Conservation (phyloP, 2,329 filamentous ascomycete genomes). For the Sclerotinia glacialis region DNA sequence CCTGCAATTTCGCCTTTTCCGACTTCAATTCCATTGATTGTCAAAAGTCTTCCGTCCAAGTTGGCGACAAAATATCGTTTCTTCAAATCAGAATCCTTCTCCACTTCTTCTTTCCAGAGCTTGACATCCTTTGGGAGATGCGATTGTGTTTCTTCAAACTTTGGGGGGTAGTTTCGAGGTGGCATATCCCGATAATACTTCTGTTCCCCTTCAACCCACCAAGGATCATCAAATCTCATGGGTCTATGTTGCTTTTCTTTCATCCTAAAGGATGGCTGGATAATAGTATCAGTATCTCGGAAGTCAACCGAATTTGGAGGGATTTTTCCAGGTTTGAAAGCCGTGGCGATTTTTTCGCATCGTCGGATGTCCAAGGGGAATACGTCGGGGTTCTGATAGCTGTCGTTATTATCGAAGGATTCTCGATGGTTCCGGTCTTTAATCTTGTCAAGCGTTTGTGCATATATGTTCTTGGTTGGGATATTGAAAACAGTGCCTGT, state of each 20-base stretch:
- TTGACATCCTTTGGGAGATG: constrained; percentile 27
- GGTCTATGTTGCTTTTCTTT: constrained; percentile 12
- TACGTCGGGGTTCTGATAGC: constrained; percentile 20
- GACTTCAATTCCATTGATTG: constrained; percentile 35
- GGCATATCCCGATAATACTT: constrained; percentile 27
- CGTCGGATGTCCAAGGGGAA: constrained; percentile 38
- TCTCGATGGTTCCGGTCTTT: neutral
- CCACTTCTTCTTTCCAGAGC: constrained; percentile 30
- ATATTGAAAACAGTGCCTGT: constrained; percentile 37
- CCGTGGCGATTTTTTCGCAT: constrained; percentile 4
- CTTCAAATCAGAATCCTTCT: constrained; percentile 26
- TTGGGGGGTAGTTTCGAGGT: constrained; percentile 28
- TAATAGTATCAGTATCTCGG: neutral
- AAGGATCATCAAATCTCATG: constrained; percentile 31
- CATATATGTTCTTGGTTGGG: constrained; percentile 25
- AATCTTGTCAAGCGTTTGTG: neutral
- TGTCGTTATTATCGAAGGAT: neutral
- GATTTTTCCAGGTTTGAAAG: neutral
- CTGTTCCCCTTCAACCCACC: constrained; percentile 32
- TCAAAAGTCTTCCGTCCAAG: constrained; percentile 30
- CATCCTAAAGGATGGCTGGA: constrained; percentile 11
- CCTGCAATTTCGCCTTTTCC: constrained; percentile 35
- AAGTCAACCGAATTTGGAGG: neutral
- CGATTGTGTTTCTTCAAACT: constrained; percentile 2
- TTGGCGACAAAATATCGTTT: constrained; percentile 36